phyloP scores from a whole-genome alignment of 2,329 filamentous ascomycete genomes.

The Coccinonectria pachysandricola region DNA sequence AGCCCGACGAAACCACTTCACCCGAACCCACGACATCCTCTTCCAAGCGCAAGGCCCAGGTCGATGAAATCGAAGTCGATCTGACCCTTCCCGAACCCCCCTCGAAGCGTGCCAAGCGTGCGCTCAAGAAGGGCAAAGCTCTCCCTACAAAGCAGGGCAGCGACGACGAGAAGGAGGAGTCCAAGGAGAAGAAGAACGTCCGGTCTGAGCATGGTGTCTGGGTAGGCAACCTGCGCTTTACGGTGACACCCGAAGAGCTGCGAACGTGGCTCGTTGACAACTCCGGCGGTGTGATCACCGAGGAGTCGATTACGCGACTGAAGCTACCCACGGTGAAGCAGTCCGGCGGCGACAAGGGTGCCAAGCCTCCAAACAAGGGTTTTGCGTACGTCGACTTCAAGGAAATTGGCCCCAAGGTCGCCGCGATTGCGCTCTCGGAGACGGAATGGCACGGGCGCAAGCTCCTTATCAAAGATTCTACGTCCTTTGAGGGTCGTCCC shows the following conservation, averaged over 20 bases:
- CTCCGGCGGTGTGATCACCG: conserved; percentile 53
- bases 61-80: conserved; percentile 80
- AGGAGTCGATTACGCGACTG: conserved; percentile 70
- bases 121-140: conserved; percentile 73
- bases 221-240: conserved; percentile 93
- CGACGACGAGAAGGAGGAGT: conserved; percentile 26
- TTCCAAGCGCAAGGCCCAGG: conserved; percentile 57
- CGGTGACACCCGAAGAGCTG: conserved; percentile 61
- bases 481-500: conserved; percentile 82
- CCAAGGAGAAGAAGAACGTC: conserved; percentile 33
- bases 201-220: conserved; percentile 81
- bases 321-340: conserved; percentile 63
- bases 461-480: conserved; percentile 87
- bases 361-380: conserved; percentile 60
- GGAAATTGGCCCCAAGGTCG: conserved; percentile 55
- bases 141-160: conserved; percentile 33
- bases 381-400: conserved; percentile 95
- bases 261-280: conserved; percentile 69
- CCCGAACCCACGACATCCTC: conserved; percentile 10
- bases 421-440: conserved; percentile 82
- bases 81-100: conserved; percentile 81
- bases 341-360: conserved; percentile 22
- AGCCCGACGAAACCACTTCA: conserved; percentile 7
- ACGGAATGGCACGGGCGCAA: conserved; percentile 64
- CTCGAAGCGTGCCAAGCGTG: conserved; percentile 86